Base-by-base conservation (phyloP, 2,329 filamentous ascomycete species). In the Ceratocystis lukuohia region DNA sequence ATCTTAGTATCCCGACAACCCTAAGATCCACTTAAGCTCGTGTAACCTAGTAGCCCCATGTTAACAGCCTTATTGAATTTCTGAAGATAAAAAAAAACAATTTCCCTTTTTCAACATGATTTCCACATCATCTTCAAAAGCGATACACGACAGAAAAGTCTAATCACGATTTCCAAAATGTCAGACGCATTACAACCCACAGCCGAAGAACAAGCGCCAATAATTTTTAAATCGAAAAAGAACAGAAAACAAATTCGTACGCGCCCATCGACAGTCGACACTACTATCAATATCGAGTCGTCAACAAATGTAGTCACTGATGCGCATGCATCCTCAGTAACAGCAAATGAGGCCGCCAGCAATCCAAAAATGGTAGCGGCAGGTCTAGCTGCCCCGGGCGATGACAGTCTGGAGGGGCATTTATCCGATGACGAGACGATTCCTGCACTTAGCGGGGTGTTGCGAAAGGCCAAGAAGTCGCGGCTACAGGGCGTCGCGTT, bases 401-500 rank as follows among this genome's bases (percentile, higher is more conserved):
- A 20, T 25, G 15, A 20, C 15, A 46, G 22, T 48, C 20, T 20
- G 5, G 12, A 1, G n/a, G 44, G 12, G n/a, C 25, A 20, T 61
- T 69, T n/a, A 62, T 67, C 59, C 68, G 71, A 73, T 1, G 73
- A 73, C 20, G 76, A 76, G 5, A 72, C 73, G 2, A 74, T 75
- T 1, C 73, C 80, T 0, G 76, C 79, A 0, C 79, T 85, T 50
- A 79, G 81, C 2, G 71, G 86, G 1, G 79, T 80, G 1, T 73
- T 80, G 65, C 80, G 84, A 44, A 75, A 77, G 57, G 79, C 80
- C 56, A 80, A 78, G 69, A 78, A 76, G 69, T 74, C 75, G 28
- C 78, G 79, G 61, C 72, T 79, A 45, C 78, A 80, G 46, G 85
- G 84, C 66, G 82, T 87, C 6, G 82, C 78, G 56, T 86, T 87